Conservation (phyloP, 371 early-diverging fungal genomes). For the Mortierella sp. region DNA sequence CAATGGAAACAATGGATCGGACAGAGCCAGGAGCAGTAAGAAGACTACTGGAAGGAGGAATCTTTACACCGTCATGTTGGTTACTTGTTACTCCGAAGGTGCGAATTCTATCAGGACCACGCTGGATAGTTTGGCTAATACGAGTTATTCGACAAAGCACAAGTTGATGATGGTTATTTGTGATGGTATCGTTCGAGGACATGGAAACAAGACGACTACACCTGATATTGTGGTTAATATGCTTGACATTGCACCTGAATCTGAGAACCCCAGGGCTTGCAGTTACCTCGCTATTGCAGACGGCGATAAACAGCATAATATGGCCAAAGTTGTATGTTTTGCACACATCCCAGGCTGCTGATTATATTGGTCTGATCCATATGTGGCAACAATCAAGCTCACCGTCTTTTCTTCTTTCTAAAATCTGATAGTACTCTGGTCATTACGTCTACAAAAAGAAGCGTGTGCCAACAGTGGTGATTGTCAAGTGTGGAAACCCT, state of each 20-base stretch:
- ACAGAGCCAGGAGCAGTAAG: conserved; percentile 41
- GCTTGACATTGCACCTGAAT: conserved; percentile 72
- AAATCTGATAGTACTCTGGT: conserved; percentile 72
- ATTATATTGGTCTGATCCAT: too few relatives aligned
- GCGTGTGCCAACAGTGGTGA: conserved; percentile 63
- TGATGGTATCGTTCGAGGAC: conserved; percentile 65
- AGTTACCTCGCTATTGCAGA: conserved; percentile 93
- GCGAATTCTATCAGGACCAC: conserved; percentile 83
- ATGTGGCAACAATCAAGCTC: too few relatives aligned
- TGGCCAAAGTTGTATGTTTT: conserved; percentile 87
- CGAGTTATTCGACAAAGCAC: conserved; percentile 69
- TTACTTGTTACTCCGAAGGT: conserved; percentile 86
- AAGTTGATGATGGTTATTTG: conserved; percentile 69
- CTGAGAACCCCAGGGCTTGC: conserved; percentile 65
- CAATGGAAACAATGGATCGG: conserved; percentile 35
- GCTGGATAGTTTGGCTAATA: conserved; percentile 84
- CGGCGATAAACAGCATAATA: conserved; percentile 92
- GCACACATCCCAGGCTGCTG: too few relatives aligned
- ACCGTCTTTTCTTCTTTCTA: not conserved
- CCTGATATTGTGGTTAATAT: conserved; percentile 81
- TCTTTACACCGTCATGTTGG: conserved; percentile 67
- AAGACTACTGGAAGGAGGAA: conserved; percentile 34
- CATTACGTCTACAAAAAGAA: conserved; percentile 70
- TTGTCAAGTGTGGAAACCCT: conserved; percentile 71
- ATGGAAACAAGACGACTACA: conserved; percentile 73